phyloP scores from a whole-genome alignment of 2,329 filamentous ascomycete genomes.

The Aspergillus oerlinghausenensis region DNA sequence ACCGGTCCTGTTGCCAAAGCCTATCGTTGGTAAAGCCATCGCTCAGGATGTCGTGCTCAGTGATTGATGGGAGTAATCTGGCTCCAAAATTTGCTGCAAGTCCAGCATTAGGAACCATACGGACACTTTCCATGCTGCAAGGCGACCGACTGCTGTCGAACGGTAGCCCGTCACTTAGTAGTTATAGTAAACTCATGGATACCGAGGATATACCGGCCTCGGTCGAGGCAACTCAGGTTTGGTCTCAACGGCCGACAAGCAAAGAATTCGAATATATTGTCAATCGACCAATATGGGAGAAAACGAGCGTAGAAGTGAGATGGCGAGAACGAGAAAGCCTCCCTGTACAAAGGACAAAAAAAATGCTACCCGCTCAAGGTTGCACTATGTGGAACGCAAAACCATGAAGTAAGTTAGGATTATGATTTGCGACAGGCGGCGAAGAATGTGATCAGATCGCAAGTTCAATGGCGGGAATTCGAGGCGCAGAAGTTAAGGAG shows the following conservation, averaged over 20 bases:
- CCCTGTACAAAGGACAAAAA: background rate
- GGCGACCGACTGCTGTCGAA: background rate
- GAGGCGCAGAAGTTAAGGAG: background rate
- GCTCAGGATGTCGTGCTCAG: background rate
- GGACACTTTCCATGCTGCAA: background rate
- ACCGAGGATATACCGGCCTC: background rate
- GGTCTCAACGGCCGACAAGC: background rate
- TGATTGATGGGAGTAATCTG: background rate
- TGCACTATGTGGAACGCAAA: background rate
- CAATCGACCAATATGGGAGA: background rate
- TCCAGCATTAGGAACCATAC: background rate
- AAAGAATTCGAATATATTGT: background rate
- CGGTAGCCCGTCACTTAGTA: background rate
- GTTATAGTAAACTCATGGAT: background rate
- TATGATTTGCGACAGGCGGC: background rate
- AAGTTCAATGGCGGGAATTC: background rate
- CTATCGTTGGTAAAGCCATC: background rate
- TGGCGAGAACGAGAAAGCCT: background rate
- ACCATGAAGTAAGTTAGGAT: background rate
- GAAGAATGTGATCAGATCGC: background rate
- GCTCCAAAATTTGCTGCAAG: background rate
- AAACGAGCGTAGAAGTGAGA: background rate
- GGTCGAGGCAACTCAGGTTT: background rate
- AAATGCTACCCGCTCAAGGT: background rate
- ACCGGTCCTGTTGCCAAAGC: background rate